phyloP scores from a whole-genome alignment of 352 stramenopile genomes.

The Globisporangium cystogenes region DNA sequence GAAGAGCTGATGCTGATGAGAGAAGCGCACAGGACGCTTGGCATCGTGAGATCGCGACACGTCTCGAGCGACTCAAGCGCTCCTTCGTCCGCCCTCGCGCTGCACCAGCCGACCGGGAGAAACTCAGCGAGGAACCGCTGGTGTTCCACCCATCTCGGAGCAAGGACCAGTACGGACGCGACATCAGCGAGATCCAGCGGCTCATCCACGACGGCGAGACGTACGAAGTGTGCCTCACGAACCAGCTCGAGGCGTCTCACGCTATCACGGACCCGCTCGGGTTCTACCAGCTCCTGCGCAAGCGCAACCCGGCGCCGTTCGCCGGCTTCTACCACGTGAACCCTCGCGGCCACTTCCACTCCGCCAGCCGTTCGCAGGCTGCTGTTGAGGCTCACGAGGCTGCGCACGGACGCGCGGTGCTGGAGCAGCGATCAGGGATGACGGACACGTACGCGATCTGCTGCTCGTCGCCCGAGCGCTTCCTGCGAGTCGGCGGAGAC shows the following conservation, averaged over 20 bases:
- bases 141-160: conserved; percentile 57
- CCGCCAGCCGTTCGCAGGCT: not conserved
- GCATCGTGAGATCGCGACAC: not conserved
- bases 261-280: conserved; percentile 37
- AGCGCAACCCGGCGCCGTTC: conserved; percentile 93
- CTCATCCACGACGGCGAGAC: conserved; percentile 91
- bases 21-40: not conserved
- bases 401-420: not conserved
- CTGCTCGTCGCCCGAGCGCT: conserved; percentile 95
- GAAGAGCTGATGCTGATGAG: not conserved
- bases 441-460: conserved; percentile 86
- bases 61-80: conserved; percentile 2
- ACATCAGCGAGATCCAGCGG: conserved; percentile 86
- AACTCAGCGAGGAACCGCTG: not conserved
- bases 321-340: conserved; percentile 89
- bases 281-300: conserved; percentile 90
- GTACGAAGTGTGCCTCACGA: conserved; percentile 96
- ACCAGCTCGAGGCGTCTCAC: conserved; percentile 77
- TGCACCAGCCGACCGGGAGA: not conserved
- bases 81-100: conserved; percentile 2
- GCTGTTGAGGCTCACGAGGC: too few species aligned
- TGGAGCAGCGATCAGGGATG: conserved; percentile 2
- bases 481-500: conserved; percentile 70
- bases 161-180: conserved; percentile 72
- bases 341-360: conserved; percentile 22